Evolutionary conservation across 495 filamentous ascomycete genomes (phyloP).

Genomic region (Choiromyces venosus): DNA sequence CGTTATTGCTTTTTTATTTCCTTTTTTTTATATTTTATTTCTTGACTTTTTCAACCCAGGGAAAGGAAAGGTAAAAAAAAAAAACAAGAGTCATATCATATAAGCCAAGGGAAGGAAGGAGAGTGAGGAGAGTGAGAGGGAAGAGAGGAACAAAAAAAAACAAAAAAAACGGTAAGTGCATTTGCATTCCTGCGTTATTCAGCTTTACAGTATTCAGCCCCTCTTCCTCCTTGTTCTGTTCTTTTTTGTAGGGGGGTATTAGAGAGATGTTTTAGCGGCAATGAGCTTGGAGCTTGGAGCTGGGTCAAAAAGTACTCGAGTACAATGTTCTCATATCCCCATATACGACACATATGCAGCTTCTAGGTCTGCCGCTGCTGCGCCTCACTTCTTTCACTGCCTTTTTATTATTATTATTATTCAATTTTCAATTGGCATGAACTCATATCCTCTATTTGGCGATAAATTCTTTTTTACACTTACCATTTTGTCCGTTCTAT

Average conservation of each 20-base stretch:
- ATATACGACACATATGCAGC: neutral
- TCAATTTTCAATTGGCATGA: neutral
- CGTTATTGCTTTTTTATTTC: constrained; percentile 29
- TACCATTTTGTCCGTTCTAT: constrained; percentile 10
- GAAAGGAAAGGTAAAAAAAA: neutral
- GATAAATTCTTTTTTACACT: neutral
- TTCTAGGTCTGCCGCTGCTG: neutral
- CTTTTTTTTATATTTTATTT: constrained; percentile 21
- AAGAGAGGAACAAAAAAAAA: constrained; percentile 16
- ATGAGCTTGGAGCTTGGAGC: neutral
- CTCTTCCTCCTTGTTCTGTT: neutral
- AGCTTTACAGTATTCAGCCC: neutral
- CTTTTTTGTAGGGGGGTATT: neutral
- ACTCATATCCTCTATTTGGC: neutral
- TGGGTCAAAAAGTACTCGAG: neutral
- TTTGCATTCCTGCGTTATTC: constrained; percentile 3
- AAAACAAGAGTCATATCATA: neutral
- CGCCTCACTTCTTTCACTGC: neutral
- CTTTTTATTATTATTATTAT: neutral
- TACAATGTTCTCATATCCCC: neutral
- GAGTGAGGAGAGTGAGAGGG: constrained; percentile 12
- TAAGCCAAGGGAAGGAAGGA: neutral
- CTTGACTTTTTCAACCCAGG: constrained; percentile 31
- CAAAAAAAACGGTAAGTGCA: neutral
- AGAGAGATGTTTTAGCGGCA: neutral